Conservation (phyloP, 495 filamentous ascomycete species). For the Annulohypoxylon stygium region DNA sequence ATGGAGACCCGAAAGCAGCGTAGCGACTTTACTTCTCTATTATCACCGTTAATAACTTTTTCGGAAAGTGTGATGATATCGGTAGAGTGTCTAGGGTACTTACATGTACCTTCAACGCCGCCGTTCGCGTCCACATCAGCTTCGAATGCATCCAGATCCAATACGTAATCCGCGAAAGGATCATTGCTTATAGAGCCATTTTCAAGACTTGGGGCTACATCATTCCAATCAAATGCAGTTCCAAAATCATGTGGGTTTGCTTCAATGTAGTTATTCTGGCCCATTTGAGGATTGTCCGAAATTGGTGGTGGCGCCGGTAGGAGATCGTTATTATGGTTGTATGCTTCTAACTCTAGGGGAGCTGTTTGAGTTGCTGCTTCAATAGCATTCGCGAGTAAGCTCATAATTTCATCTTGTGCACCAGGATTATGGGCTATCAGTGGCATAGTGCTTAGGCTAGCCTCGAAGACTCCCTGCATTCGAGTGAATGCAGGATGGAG, state of each 20-base stretch:
- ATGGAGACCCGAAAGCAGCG: not conserved
- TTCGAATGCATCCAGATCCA: not conserved
- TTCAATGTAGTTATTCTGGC: not conserved
- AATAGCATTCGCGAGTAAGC: slow-evolving; percentile 9
- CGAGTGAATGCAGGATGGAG: not conserved
- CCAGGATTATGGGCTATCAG: not conserved
- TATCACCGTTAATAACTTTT: not conserved
- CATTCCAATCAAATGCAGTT: not conserved
- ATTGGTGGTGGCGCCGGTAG: not conserved
- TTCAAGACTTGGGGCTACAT: not conserved
- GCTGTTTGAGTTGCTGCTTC: not conserved
- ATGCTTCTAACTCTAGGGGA: not conserved
- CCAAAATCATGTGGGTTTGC: not conserved
- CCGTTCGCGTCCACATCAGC: not conserved
- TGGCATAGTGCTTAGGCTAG: not conserved
- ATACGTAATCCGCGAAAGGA: not conserved
- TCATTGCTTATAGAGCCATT: not conserved
- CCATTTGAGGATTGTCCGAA: not conserved
- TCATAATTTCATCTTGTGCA: not conserved
- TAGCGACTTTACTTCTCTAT: not conserved
- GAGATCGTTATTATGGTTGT: not conserved
- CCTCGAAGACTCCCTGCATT: slow-evolving; percentile 15
- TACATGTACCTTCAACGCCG: not conserved
- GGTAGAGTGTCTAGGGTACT: not conserved
- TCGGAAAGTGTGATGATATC: not conserved